Conservation (phyloP, 495 filamentous ascomycete genomes). For the Penicillium dipodomyicola region DNA sequence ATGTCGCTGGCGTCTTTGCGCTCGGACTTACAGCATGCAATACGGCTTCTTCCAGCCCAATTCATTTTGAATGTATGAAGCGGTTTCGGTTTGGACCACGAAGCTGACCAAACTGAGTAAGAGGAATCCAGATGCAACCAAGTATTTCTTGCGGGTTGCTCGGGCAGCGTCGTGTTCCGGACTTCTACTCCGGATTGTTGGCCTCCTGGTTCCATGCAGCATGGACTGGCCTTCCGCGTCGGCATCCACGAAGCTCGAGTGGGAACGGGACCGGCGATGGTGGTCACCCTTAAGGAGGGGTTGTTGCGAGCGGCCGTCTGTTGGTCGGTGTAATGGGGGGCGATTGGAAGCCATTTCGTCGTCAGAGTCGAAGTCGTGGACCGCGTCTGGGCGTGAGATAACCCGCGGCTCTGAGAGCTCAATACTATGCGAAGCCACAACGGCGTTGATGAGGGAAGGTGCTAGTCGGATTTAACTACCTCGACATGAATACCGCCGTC, state of each 20-base stretch:
- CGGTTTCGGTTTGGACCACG: conserved; percentile 87
- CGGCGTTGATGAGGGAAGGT: conserved; percentile 12
- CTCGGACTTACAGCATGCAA: conserved; percentile 80
- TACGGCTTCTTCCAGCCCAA: conserved; percentile 93
- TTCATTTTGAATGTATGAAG: conserved; percentile 86
- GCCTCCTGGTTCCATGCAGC: conserved; percentile 48
- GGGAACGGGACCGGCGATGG: conserved; percentile 45
- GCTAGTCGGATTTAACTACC: conserved; percentile 4
- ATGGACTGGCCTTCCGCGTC: conserved; percentile 41
- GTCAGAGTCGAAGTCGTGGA: conserved; percentile 36
- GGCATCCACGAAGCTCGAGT: conserved; percentile 37
- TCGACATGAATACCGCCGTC: conserved; percentile 6
- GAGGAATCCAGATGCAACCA: conserved; percentile 80
- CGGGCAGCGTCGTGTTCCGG: conserved; percentile 55
- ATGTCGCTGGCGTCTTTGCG: conserved; percentile 1
- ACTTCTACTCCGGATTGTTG: conserved; percentile 61
- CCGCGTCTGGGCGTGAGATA: conserved; percentile 14
- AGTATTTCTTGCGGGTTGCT: conserved; percentile 75
- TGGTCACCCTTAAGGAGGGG: conserved; percentile 58
- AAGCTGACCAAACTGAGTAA: conserved; percentile 78
- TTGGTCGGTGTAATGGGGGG: conserved; percentile 48
- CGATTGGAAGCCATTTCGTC: conserved; percentile 47
- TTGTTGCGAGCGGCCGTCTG: conserved; percentile 51
- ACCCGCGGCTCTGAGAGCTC: conserved; percentile 25
- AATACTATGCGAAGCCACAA: conserved; percentile 31